Percentiles rank a stretch among this genome's conserved stretches.
These are phyloP conservation scores for Breynia disticha DNA, from an alignment of 441 rosid species.

Conservation along the genomic window DNA sequence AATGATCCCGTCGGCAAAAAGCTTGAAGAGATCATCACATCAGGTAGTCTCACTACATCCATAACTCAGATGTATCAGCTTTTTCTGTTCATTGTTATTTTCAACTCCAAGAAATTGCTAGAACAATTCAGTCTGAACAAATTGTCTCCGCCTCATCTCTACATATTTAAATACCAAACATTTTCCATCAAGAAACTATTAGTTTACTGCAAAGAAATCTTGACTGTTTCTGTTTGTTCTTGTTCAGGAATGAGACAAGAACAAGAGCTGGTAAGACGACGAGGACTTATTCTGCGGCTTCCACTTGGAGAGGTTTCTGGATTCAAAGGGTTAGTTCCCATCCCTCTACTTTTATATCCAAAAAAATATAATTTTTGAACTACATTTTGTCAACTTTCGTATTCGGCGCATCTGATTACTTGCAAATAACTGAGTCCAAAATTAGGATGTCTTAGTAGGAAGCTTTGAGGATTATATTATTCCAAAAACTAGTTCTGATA, in stretches of 20 bases:
- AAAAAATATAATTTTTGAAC: neutral
- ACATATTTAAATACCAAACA: neutral
- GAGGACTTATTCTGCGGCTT: constrained; percentile 26
- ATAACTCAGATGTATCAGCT: constrained; percentile 2
- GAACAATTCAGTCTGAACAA: neutral
- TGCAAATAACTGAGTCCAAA: too few relatives aligned
- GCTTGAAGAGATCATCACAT: constrained; percentile 29
- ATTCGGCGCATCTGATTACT: too few relatives aligned
- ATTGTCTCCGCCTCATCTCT: constrained; percentile 8
- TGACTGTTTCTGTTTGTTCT: constrained; percentile 33
- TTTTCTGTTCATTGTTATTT: constrained; percentile 14
- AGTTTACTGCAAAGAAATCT: constrained; percentile 20
- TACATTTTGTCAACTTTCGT: neutral
- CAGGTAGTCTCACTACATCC: constrained; percentile 23
- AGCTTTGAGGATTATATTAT: neutral
- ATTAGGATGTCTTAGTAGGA: constrained; percentile 4
- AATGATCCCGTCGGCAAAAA: constrained; percentile 38
- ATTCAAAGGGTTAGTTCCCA: constrained; percentile 13
- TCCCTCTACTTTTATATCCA: constrained; percentile 11
- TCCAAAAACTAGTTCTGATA: neutral
- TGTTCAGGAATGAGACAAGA: constrained; percentile 17
- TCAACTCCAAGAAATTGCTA: neutral
- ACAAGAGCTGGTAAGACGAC: constrained; percentile 7
- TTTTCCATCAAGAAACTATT: constrained; percentile 9
- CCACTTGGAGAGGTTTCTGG: constrained; percentile 50